phyloP scores from a whole-genome alignment of 2,329 filamentous ascomycete species.

The Nothopassalora personata region DNA sequence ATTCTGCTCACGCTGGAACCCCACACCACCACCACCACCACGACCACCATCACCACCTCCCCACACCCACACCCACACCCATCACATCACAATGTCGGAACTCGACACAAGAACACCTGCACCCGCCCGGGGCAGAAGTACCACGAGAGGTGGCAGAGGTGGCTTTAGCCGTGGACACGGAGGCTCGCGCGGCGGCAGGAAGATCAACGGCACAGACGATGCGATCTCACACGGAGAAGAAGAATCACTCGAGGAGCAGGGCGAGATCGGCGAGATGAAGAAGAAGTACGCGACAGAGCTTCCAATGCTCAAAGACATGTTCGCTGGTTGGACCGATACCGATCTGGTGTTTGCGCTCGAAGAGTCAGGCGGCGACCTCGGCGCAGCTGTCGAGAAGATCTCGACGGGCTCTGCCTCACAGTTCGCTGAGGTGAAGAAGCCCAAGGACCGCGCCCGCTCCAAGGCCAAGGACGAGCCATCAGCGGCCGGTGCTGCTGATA shows the following conservation, averaged over 20 bases:
- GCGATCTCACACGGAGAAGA: slow-evolving; percentile 61
- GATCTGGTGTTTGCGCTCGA: slow-evolving; percentile 89
- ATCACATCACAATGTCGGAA: slow-evolving; percentile 72
- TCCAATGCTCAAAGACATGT: slow-evolving; percentile 81
- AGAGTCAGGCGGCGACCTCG: slow-evolving; percentile 73
- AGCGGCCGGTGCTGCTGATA: slow-evolving; percentile 47
- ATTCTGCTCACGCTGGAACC: neutral
- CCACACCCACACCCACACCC: slow-evolving; percentile 14
- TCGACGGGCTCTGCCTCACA: slow-evolving; percentile 74
- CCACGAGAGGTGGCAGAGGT: slow-evolving; percentile 77
- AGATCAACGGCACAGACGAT: slow-evolving; percentile 51
- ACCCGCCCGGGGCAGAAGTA: slow-evolving; percentile 82
- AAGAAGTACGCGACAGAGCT: slow-evolving; percentile 79
- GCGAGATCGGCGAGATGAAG: slow-evolving; percentile 87
- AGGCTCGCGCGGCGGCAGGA: slow-evolving; percentile 39
- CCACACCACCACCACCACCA: neutral
- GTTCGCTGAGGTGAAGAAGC: slow-evolving; percentile 78
- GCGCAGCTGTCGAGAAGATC: slow-evolving; percentile 70
- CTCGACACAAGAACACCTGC: slow-evolving; percentile 70
- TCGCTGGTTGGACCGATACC: slow-evolving; percentile 90
- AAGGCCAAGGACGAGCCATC: slow-evolving; percentile 62
- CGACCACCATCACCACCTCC: neutral
- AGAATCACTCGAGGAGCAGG: slow-evolving; percentile 69
- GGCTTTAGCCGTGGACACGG: slow-evolving; percentile 49
- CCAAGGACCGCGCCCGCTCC: slow-evolving; percentile 66